Conservation (phyloP, 495 filamentous ascomycete genomes). For the Penicillium coffeae region DNA sequence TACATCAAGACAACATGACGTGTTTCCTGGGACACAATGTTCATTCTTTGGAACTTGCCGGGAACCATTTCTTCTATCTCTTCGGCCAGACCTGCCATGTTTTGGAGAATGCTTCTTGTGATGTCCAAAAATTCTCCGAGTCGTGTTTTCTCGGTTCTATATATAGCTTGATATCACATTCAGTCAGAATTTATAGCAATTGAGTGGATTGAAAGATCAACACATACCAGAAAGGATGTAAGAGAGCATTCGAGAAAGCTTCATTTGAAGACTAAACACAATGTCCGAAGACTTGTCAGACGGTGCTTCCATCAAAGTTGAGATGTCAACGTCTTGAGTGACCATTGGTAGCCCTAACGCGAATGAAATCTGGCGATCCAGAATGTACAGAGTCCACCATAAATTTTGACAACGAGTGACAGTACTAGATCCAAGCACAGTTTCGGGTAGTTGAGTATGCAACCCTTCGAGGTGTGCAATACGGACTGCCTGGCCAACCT, state of each 20-base stretch:
- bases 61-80: conserved; percentile 32
- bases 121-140: conserved; percentile 31
- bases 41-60: conserved; percentile 18
- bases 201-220: not conserved
- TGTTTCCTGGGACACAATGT: conserved; percentile 30
- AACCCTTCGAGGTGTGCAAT: conserved; percentile 34
- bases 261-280: conserved; percentile 31
- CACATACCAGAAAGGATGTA: conserved; percentile 22
- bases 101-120: conserved; percentile 31
- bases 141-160: conserved; percentile 30
- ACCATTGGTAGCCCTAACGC: conserved; percentile 35
- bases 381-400: conserved; percentile 39
- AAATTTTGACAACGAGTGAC: conserved; percentile 30
- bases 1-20: conserved; percentile 33
- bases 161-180: conserved; percentile 28
- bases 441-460: conserved; percentile 35
- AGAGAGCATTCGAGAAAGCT: conserved; percentile 26
- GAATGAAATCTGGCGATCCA: conserved; percentile 34
- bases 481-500: conserved; percentile 38
- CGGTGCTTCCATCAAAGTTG: conserved; percentile 24
- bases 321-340: conserved; percentile 33
- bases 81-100: conserved; percentile 27
- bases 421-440: conserved; percentile 22
- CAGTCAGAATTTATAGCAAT: no score
- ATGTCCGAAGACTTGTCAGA: conserved; percentile 19